phyloP scores from a whole-genome alignment of 495 filamentous ascomycete genomes.

The Penicillium manginii region DNA sequence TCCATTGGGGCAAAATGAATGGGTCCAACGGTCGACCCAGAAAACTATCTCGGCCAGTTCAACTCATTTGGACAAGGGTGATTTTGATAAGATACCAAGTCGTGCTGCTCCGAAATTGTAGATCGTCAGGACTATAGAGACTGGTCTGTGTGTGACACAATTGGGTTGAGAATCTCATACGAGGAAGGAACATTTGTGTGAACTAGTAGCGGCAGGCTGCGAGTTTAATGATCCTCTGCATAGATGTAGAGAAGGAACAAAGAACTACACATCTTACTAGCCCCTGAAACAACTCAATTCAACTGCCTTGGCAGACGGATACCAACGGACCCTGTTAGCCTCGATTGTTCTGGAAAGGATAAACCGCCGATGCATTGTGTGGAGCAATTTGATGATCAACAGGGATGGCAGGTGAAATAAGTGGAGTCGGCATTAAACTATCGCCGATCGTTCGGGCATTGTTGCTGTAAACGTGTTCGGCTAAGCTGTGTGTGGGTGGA shows the following conservation, averaged over 20 bases:
- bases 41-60: neutral
- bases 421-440: slow-evolving; percentile 12
- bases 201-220: neutral
- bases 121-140: too few relatives aligned
- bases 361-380: slow-evolving; percentile 4
- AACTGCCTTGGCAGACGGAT: neutral
- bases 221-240: neutral
- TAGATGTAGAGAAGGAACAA: neutral
- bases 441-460: slow-evolving; percentile 12
- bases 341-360: neutral
- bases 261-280: too few relatives aligned
- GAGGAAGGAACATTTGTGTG: too few relatives aligned
- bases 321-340: neutral
- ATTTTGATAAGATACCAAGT: too few relatives aligned
- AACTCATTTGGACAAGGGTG: too few relatives aligned
- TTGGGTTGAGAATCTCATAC: too few relatives aligned
- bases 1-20: neutral
- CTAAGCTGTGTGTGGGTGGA: neutral
- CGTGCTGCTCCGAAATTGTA: too few relatives aligned
- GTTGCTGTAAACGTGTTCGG: slow-evolving; percentile 10
- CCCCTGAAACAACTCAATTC: neutral
- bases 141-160: too few relatives aligned
- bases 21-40: neutral
- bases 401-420: slow-evolving; percentile 5
- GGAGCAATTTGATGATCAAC: slow-evolving; percentile 1